Conservation (phyloP, 495 filamentous ascomycete genomes). For the Talaromyces liani region DNA sequence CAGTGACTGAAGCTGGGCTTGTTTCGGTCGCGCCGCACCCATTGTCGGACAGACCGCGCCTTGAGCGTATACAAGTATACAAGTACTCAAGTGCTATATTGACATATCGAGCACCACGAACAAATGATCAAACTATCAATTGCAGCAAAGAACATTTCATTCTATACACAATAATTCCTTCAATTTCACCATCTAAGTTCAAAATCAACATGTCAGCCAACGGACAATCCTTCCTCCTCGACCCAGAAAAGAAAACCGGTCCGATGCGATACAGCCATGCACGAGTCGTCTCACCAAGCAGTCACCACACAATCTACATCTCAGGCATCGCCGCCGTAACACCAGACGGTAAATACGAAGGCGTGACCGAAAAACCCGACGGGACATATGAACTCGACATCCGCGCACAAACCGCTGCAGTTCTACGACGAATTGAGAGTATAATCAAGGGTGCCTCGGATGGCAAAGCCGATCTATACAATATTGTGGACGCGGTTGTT, state of each 20-base stretch:
- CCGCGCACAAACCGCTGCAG: conserved; percentile 25
- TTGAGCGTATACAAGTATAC: neutral
- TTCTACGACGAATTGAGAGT: conserved; percentile 22
- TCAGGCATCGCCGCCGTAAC: conserved; percentile 21
- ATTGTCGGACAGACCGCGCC: neutral
- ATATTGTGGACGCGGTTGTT: conserved; percentile 27
- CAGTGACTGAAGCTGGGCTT: neutral
- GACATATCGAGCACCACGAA: neutral
- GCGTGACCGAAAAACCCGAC: conserved; percentile 23
- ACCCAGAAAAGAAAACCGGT: conserved; percentile 19
- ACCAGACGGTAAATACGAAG: conserved; percentile 18
- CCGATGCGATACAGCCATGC: conserved; percentile 24
- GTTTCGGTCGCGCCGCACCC: neutral
- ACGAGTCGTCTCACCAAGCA: conserved; percentile 20
- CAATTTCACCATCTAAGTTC: neutral
- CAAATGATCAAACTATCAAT: neutral
- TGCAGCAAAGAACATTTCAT: neutral
- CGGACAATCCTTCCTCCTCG: conserved; percentile 26
- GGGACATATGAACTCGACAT: conserved; percentile 23
- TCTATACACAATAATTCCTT: no score
- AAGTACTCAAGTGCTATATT: neutral
- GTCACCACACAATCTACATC: conserved; percentile 26
- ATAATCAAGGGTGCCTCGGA: conserved; percentile 27
- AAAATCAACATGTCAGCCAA: conserved; percentile 20
- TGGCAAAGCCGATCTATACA: conserved; percentile 22